A percentile compares a stretch with the other conserved stretches of the same genome.
Evolutionary conservation across 441 rosid species (phyloP).

Genomic region (Gossypium laxum): DNA sequence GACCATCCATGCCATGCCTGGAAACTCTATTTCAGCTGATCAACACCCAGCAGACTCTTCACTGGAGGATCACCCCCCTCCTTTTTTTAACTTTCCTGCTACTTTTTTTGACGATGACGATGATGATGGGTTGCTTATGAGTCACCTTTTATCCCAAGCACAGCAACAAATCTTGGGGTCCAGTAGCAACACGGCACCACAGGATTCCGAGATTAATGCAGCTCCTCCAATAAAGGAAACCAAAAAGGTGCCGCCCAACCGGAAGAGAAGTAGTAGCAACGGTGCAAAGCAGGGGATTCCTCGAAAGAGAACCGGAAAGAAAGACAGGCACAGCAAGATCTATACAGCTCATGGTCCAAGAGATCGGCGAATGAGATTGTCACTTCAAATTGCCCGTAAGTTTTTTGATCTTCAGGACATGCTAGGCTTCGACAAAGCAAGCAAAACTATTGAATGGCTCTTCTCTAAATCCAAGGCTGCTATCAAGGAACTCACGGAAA

Average conservation of each 20-base stretch:
- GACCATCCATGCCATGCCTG: conserved; percentile 16
- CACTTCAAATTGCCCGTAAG: conserved; percentile 44
- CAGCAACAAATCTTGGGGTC: conserved; percentile 18
- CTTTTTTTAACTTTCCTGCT: conserved; percentile 23
- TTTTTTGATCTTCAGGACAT: conserved; percentile 56
- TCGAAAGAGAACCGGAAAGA: conserved; percentile 30
- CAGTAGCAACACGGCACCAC: background rate
- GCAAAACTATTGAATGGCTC: conserved; percentile 55
- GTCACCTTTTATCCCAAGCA: conserved; percentile 21
- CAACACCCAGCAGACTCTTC: conserved; percentile 29
- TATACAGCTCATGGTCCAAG: conserved; percentile 47
- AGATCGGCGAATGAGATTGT: conserved; percentile 47
- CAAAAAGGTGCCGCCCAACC: conserved; percentile 16
- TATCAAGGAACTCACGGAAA: conserved; percentile 34
- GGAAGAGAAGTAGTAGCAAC: conserved; percentile 12
- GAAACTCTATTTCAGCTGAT: conserved; percentile 23
- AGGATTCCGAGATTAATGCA: conserved; percentile 11
- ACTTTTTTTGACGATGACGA: conserved; percentile 20
- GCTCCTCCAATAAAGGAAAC: conserved; percentile 14
- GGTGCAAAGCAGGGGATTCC: conserved; percentile 16
- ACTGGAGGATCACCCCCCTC: conserved; percentile 15
- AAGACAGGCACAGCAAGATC: conserved; percentile 52
- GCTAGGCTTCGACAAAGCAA: conserved; percentile 51
- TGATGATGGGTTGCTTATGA: conserved; percentile 30
- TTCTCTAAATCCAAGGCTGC: conserved; percentile 41